Conservation (phyloP, 2,329 filamentous ascomycete genomes). For the Aspergillus amoenus region DNA sequence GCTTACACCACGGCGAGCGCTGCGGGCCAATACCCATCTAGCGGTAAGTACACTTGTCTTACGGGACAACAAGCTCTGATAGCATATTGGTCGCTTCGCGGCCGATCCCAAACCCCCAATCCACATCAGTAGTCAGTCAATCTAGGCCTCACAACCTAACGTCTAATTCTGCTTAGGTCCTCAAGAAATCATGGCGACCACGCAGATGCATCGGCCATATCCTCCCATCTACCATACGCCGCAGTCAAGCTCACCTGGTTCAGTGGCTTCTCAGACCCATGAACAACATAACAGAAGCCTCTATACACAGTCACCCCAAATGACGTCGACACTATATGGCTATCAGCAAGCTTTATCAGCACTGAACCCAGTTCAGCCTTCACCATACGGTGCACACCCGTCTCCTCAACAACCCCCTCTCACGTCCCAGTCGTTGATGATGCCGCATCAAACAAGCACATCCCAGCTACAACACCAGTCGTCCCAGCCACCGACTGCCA, state of each 20-base stretch:
- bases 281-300: slow-evolving; percentile 82
- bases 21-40: slow-evolving; percentile 80
- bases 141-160: slow-evolving; percentile 40
- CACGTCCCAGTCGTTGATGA: slow-evolving; percentile 54
- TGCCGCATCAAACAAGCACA: slow-evolving; percentile 45
- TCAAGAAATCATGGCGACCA: slow-evolving; percentile 66
- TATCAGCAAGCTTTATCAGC: slow-evolving; percentile 57
- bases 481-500: slow-evolving; percentile 49
- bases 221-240: slow-evolving; percentile 94
- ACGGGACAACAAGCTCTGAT: background rate
- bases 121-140: slow-evolving; percentile 55
- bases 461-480: slow-evolving; percentile 44
- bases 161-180: slow-evolving; percentile 57
- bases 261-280: slow-evolving; percentile 85
- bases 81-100: background rate
- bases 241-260: slow-evolving; percentile 91
- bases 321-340: slow-evolving; percentile 83
- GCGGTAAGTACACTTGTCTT: slow-evolving; percentile 61
- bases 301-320: slow-evolving; percentile 79
- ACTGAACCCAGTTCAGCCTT: slow-evolving; percentile 53
- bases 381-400: slow-evolving; percentile 58
- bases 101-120: background rate
- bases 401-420: slow-evolving; percentile 57
- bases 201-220: slow-evolving; percentile 69
- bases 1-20: slow-evolving; percentile 81